Evolutionary conservation across 768 basidiomycete genomes (phyloP).

Genomic region (Tricholoma bakamatsutake): DNA sequence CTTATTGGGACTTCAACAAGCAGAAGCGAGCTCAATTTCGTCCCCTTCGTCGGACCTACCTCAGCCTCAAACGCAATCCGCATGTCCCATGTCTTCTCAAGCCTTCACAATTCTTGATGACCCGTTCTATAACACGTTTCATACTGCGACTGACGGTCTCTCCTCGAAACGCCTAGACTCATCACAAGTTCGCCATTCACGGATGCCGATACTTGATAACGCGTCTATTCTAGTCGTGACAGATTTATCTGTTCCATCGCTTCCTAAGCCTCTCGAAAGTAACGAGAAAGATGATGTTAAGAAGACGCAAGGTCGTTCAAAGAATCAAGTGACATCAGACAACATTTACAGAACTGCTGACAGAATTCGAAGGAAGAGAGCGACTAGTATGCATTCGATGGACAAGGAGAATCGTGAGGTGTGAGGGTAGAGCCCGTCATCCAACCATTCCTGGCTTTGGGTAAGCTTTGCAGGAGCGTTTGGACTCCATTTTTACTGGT

Average conservation of each 20-base stretch:
- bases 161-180: not conserved
- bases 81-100: conserved; percentile 12
- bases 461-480: not conserved
- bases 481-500: not conserved
- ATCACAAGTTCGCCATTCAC: not conserved
- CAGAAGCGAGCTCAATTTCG: not conserved
- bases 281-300: not conserved
- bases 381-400: not conserved
- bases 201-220: not conserved
- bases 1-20: not conserved
- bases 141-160: not conserved
- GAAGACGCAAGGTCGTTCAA: not conserved
- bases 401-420: conserved; percentile 11
- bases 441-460: not conserved
- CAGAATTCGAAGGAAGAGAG: conserved; percentile 1
- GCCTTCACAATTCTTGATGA: conserved; percentile 2
- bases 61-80: not conserved
- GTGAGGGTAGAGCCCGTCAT: not conserved
- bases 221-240: not conserved
- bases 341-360: not conserved
- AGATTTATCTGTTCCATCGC: conserved; percentile 9
- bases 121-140: conserved; percentile 12
- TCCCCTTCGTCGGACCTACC: not conserved
- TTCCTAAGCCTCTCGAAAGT: conserved; percentile 3
- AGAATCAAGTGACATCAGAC: not conserved